Conservation (phyloP, 331 rosid genomes). For the Erythrophleum ivorense region DNA sequence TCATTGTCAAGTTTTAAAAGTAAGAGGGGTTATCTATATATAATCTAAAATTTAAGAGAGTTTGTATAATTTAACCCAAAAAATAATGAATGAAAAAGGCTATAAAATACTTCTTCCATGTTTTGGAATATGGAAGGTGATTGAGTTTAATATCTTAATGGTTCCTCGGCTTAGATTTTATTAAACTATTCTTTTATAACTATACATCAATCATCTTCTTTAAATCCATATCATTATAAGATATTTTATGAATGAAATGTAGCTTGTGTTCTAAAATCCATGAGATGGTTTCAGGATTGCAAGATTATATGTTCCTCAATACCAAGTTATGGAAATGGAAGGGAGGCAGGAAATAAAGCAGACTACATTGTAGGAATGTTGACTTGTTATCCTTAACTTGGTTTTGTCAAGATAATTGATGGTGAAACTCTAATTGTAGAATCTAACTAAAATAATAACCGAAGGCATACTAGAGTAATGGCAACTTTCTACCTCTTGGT, state of each 20-base stretch:
- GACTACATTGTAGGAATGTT: slow-evolving; percentile 31
- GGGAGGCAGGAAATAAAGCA: slow-evolving; percentile 27
- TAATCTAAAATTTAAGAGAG: no score
- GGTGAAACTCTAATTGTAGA: slow-evolving; percentile 18
- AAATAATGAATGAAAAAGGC: background rate
- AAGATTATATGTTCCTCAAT: slow-evolving; percentile 29
- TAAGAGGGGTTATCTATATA: no score
- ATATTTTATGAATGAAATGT: background rate
- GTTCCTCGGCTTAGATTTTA: background rate
- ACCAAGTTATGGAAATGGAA: slow-evolving; percentile 27
- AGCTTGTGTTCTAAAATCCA: background rate
- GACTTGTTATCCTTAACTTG: slow-evolving; percentile 32
- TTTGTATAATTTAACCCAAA: background rate
- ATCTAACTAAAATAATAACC: slow-evolving; percentile 18
- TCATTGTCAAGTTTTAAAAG: no score
- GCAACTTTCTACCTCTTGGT: slow-evolving; percentile 31
- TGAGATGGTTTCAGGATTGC: slow-evolving; percentile 19
- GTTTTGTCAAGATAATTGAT: slow-evolving; percentile 17
- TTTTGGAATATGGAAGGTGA: background rate
- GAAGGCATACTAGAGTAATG: background rate
- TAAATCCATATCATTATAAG: background rate
- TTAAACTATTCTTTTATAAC: background rate
- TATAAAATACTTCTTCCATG: background rate
- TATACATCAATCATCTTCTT: background rate
- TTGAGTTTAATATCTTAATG: background rate